Evolutionary conservation across 2,329 filamentous ascomycete genomes (phyloP), one percentile per base, ranked within the genome.

Genomic region (Colletotrichum horii): DNA sequence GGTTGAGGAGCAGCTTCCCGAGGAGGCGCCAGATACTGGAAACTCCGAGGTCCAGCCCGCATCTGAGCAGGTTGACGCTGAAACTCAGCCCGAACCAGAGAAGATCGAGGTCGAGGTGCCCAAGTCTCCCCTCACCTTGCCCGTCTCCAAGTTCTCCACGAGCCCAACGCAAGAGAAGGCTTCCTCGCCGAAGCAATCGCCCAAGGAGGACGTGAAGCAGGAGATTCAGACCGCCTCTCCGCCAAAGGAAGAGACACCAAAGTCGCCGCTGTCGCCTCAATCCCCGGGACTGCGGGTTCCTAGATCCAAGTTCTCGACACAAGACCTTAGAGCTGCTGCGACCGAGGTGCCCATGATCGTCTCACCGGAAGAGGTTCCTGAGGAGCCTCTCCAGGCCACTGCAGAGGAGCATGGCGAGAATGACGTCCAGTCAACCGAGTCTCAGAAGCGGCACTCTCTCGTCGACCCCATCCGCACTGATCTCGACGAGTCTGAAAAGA

Each of bases 401-500:
- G 58, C 55, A 8, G 75, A 73, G 52, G 77, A 79, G 24, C 70
- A 77, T 22, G 79, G 74, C 70, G 80, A 84, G 16, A 74, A 76
- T 26, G 82, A 83, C 26, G 76, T 76, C 16, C 77, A 79, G 16
- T 79, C 81, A n/a, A 69, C 78, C 8, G 81, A 83, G 12, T 77
- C 80, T 32, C 83, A 80, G 60, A 86, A 80, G 77, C 86, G 83
- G 34, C 87, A 82, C 71, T 77, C 81, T 22, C 71, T 80, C 12
- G 80, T 89, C 24, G 90, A 93, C 32, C 91, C 91, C 22, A 93
- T 94, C 67, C 85, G 84, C 48, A 92, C 90, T 4, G 85, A 89
- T 75, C 74, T 89, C 19, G 82, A 84, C 15, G 70, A 78, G 24
- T 77, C 81, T 16, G 83, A 83, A 30, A 83, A 81, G 69, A 80